phyloP scores from a whole-genome alignment of 352 stramenopile genomes.

The Pythium folliculosum region DNA sequence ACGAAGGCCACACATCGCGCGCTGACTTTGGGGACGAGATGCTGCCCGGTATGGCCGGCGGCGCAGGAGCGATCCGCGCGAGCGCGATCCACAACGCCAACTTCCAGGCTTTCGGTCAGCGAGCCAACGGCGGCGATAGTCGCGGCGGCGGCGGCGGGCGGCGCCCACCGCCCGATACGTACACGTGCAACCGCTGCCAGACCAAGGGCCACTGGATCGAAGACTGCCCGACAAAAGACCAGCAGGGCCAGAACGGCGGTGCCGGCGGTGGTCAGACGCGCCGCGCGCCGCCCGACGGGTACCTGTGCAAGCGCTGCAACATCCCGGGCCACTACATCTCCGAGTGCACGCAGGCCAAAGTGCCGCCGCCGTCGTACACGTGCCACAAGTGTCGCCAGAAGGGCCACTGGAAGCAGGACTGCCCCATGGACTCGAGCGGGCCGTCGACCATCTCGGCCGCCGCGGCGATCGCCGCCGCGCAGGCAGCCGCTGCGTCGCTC shows the following conservation, averaged over 20 bases:
- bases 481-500: conserved; percentile 28
- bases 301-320: conserved; percentile 88
- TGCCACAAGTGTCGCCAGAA: conserved; percentile 89
- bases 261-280: conserved; percentile 4
- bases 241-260: conserved; percentile 41
- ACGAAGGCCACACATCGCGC: conserved; percentile 22
- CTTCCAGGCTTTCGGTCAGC: conserved; percentile 69
- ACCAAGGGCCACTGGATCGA: conserved; percentile 89
- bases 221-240: conserved; percentile 85
- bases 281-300: conserved; percentile 70
- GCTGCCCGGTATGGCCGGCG: conserved; percentile 70
- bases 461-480: conserved; percentile 42
- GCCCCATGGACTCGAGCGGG: conserved; percentile 53
- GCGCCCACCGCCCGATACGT: conserved; percentile 75
- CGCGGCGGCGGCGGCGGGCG: conserved; percentile 30
- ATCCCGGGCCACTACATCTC: conserved; percentile 85
- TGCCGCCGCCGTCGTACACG: conserved; percentile 77
- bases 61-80: conserved; percentile 51
- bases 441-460: conserved; percentile 46
- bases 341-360: conserved; percentile 83
- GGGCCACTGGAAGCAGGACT: conserved; percentile 89
- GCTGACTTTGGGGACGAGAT: conserved; percentile 44
- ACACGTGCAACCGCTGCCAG: conserved; percentile 87
- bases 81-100: conserved; percentile 73
- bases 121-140: conserved; percentile 22